Evolutionary conservation across 2,329 filamentous ascomycete species (phyloP), one percentile per base, ranked within the genome.

Genomic region (Nemania sp.): DNA sequence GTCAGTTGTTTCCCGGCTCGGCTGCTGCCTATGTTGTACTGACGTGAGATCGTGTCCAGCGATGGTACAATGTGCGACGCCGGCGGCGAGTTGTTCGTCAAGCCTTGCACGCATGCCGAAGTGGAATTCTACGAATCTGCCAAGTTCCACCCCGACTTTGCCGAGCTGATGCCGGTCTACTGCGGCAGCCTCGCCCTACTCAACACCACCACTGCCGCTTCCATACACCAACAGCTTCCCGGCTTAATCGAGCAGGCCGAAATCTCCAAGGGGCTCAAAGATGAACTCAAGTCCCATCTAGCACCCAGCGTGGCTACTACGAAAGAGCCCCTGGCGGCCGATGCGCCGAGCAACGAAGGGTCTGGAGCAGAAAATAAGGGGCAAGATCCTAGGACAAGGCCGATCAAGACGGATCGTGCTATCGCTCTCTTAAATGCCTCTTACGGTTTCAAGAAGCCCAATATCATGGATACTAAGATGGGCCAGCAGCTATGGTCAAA

Each of bases 381-480:
- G 33, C 81, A 79, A 79, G 66, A 75, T 15, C 79, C 80, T 2
- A 80, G 74, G 49, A 78, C 78, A 61, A 76, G 75, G 49, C 81
- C 76, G 65, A 92, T 97, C 56, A 79, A 83, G 20, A 96, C 91
- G 0, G 86, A 91, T 50, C 79, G 84, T 49, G 89, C 90, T 2
- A 86, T 97, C 15, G 91, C 96, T 11, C 77, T 97, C 23, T 88
- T 92, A 68, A 97, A 97, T 69, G 82, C 90, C 6, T 86, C 91
- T 0, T 81, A 83, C 60, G 91, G 90, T 1, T 97, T 92, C 76
- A 83, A 82, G 65, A 82, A 83, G 54, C 91, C 94, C 6, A 97
- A 96, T 64, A 91, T 99, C 6, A 77, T 99, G 53, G 94, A 99
- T 68, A 83, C 96, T 61, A 99, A 99, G 75, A 83, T 99, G 17